Conservation (phyloP, 306 rosid genomes). For the Prinsepia uniflora region DNA sequence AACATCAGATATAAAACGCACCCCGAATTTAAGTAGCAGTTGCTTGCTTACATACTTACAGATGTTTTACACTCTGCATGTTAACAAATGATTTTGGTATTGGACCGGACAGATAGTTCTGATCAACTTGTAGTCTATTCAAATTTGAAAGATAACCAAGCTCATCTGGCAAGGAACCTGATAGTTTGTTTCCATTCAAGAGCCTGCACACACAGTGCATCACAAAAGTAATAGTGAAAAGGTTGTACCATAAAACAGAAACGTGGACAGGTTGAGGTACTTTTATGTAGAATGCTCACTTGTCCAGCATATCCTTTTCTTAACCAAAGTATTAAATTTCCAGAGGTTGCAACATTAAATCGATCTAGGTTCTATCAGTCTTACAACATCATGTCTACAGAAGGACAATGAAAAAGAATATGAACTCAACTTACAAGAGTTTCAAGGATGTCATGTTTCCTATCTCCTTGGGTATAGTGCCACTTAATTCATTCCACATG, state of each 20-base stretch:
- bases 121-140: slow-evolving; percentile 43
- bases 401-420: not conserved
- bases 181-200: slow-evolving; percentile 42
- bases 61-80: slow-evolving; percentile 27
- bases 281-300: not conserved
- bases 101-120: slow-evolving; percentile 40
- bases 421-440: slow-evolving; percentile 66
- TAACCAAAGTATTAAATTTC: too few relatives aligned
- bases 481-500: slow-evolving; percentile 85
- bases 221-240: not conserved
- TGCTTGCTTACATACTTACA: slow-evolving; percentile 31
- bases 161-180: slow-evolving; percentile 49
- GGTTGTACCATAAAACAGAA: not conserved
- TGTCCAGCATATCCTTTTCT: too few relatives aligned
- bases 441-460: slow-evolving; percentile 50
- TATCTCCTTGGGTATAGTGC: slow-evolving; percentile 74
- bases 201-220: slow-evolving; percentile 34
- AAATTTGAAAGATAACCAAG: slow-evolving; percentile 43
- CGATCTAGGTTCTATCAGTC: too few relatives aligned
- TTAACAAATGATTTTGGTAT: slow-evolving; percentile 44
- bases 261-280: not conserved
- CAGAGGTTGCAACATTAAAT: too few relatives aligned
- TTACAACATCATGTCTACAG: not conserved
- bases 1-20: not conserved
- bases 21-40: not conserved